phyloP scores from a whole-genome alignment of 1,284 basidiomycete genomes.

The Ustilago vetiveriae region DNA sequence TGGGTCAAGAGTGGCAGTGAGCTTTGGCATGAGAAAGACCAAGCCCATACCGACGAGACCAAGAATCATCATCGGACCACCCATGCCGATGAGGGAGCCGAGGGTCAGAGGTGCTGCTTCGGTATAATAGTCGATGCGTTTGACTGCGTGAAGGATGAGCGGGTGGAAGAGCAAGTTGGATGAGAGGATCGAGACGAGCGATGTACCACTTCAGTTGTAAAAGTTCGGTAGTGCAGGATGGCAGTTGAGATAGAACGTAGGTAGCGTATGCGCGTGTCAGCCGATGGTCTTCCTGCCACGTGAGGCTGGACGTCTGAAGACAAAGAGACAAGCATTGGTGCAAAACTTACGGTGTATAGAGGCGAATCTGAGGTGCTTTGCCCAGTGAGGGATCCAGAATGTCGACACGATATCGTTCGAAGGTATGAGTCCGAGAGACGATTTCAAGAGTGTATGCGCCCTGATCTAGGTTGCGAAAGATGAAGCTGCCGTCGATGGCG shows the following conservation, averaged over 20 bases:
- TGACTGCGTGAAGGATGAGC: constrained; percentile 39
- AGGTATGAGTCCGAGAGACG: constrained; percentile 31
- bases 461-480: constrained; percentile 43
- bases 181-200: constrained; percentile 26
- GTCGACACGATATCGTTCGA: constrained; percentile 48
- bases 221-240: neutral
- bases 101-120: constrained; percentile 40
- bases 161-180: constrained; percentile 38
- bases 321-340: no score
- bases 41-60: constrained; percentile 37
- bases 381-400: constrained; percentile 15
- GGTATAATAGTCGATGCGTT: constrained; percentile 42
- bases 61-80: constrained; percentile 46
- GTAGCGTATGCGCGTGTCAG: no score
- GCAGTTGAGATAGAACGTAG: no score
- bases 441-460: constrained; percentile 48
- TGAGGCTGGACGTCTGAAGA: no score
- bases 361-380: constrained; percentile 41
- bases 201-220: constrained; percentile 27
- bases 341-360: constrained; percentile 48
- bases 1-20: constrained; percentile 43
- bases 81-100: constrained; percentile 41
- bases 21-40: constrained; percentile 40
- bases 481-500: constrained; percentile 43
- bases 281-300: no score